These are phyloP conservation scores for Penicillium psychrosexuale DNA, from an alignment of 2,329 filamentous ascomycete genomes.

Conservation along the genomic window DNA sequence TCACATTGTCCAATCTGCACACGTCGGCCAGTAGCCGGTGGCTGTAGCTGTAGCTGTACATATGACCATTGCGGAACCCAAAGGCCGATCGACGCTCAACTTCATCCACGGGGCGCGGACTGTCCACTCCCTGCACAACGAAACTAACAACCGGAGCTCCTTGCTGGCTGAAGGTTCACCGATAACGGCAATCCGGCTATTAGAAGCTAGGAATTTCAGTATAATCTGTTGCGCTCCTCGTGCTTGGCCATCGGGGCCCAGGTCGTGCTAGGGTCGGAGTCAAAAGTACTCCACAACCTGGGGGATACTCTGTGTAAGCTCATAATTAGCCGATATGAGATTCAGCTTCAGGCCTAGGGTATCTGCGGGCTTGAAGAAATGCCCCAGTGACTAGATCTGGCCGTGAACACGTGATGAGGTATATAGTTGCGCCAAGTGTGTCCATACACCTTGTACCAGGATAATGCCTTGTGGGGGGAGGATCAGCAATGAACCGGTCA, in stretches of 20 bases:
- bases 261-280: slow-evolving; percentile 32
- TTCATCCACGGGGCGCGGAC: slow-evolving; percentile 58
- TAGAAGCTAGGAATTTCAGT: slow-evolving; percentile 56
- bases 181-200: slow-evolving; percentile 56
- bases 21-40: slow-evolving; percentile 60
- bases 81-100: slow-evolving; percentile 59
- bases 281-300: slow-evolving; percentile 63
- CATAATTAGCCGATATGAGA: slow-evolving; percentile 67
- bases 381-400: slow-evolving; percentile 56
- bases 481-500: neutral
- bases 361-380: slow-evolving; percentile 63
- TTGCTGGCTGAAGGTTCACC: slow-evolving; percentile 54
- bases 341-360: slow-evolving; percentile 66
- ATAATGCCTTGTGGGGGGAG: slow-evolving; percentile 51
- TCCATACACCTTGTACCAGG: slow-evolving; percentile 80
- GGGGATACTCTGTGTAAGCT: slow-evolving; percentile 63
- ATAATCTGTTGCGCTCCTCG: slow-evolving; percentile 59
- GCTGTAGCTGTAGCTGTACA: slow-evolving; percentile 52
- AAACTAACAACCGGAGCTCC: slow-evolving; percentile 62
- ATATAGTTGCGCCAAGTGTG: slow-evolving; percentile 72
- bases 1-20: slow-evolving; percentile 54
- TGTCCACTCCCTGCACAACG: slow-evolving; percentile 55
- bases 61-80: slow-evolving; percentile 65
- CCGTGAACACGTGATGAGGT: slow-evolving; percentile 57
- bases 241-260: slow-evolving; percentile 58